These are phyloP conservation scores for Thuja plicata DNA, from an alignment of 83 land plant genomes.

Conservation along the genomic window DNA sequence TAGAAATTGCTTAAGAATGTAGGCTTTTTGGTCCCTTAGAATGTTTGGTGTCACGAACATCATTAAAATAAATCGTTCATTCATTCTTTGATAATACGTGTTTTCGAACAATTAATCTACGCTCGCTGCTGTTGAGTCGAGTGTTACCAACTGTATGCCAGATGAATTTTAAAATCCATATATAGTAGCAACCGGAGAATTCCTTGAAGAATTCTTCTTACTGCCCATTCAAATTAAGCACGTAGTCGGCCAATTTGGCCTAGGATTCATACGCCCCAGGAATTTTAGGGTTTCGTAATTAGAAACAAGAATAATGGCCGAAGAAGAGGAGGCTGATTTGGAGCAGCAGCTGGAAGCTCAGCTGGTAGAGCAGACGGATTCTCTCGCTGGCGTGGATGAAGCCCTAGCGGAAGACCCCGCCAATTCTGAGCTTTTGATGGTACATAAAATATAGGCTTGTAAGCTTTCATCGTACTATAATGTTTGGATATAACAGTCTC, in stretches of 20 bases:
- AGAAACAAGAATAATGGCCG: slow-evolving; percentile 15
- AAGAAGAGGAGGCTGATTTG: slow-evolving; percentile 29
- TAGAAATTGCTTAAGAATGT: too few species aligned
- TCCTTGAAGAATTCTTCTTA: not conserved
- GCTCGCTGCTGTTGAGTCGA: too few species aligned
- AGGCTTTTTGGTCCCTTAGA: too few species aligned
- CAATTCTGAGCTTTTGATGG: slow-evolving; percentile 74
- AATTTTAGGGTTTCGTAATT: not conserved
- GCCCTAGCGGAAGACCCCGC: slow-evolving; percentile 71
- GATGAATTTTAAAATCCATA: not conserved
- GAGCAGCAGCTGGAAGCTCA: slow-evolving; percentile 82
- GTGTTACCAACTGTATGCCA: not conserved
- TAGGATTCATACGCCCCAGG: not conserved
- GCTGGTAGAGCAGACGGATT: slow-evolving; percentile 69
- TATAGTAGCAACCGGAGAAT: not conserved
- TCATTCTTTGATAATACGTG: too few species aligned
- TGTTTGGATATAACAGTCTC: not conserved
- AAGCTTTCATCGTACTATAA: not conserved
- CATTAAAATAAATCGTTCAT: too few species aligned
- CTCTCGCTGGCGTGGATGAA: slow-evolving; percentile 61
- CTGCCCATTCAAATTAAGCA: not conserved
- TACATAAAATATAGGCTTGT: slow-evolving; percentile 13
- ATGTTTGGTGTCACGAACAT: too few species aligned
- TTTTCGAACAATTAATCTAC: too few species aligned
- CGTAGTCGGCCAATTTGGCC: not conserved